Evolutionary conservation across 768 basidiomycete species (phyloP).

Genomic region (Kwoniella sp.): DNA sequence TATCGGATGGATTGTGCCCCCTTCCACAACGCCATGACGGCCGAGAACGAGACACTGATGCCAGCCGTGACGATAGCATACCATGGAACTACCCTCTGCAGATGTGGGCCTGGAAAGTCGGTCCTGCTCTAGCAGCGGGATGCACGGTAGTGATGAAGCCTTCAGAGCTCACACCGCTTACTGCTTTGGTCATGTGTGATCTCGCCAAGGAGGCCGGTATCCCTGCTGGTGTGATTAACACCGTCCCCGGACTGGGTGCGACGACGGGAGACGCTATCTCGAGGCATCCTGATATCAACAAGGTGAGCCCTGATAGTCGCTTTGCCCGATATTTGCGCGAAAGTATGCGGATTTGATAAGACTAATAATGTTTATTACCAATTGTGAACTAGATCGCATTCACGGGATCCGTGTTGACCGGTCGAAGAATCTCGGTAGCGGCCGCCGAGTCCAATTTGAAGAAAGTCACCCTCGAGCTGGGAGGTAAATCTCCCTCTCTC

Average conservation of each 20-base stretch:
- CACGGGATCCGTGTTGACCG: slow-evolving; percentile 79
- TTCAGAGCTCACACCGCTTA: slow-evolving; percentile 74
- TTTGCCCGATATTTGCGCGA: no score
- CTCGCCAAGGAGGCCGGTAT: slow-evolving; percentile 74
- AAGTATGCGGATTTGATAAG: no score
- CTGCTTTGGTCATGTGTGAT: slow-evolving; percentile 60
- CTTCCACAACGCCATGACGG: no score
- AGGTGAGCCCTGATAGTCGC: slow-evolving; percentile 56
- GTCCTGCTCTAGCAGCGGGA: slow-evolving; percentile 74
- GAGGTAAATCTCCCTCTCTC: slow-evolving; percentile 72
- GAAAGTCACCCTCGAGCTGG: slow-evolving; percentile 84
- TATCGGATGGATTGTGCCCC: no score
- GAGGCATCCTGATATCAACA: slow-evolving; percentile 81
- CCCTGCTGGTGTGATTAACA: slow-evolving; percentile 82
- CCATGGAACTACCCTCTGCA: slow-evolving; percentile 67
- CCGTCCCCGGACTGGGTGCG: slow-evolving; percentile 71
- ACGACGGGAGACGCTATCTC: slow-evolving; percentile 78
- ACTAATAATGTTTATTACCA: no score
- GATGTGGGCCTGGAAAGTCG: slow-evolving; percentile 75
- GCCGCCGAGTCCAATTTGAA: slow-evolving; percentile 81
- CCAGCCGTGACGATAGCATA: slow-evolving; percentile 58
- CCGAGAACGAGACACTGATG: no score
- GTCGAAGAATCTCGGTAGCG: slow-evolving; percentile 76
- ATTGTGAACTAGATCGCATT: slow-evolving; percentile 71
- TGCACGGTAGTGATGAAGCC: slow-evolving; percentile 79